Percentiles rank a stretch among this genome's conserved stretches.
phyloP scores from a whole-genome alignment of 805 yeast species.

The Candida morakotiae region DNA sequence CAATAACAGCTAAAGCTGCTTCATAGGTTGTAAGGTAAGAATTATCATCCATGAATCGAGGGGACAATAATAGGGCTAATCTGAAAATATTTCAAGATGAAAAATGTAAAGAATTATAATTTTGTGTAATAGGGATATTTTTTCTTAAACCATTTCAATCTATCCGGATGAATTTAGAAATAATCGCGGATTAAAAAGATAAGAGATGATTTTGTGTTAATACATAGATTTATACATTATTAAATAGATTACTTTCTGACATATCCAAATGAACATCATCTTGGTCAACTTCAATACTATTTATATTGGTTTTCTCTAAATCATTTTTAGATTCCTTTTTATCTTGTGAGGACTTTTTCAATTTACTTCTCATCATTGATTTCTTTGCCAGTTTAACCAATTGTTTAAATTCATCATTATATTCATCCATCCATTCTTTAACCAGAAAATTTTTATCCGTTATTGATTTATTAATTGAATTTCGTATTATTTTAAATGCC shows the following conservation, averaged over 20 bases:
- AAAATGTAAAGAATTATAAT: too few species aligned
- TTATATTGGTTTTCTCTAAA: background rate
- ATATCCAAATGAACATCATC: background rate
- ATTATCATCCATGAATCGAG: conserved; percentile 18
- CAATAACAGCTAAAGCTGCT: conserved; percentile 79
- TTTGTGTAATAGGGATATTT: too few species aligned
- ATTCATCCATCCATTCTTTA: conserved; percentile 38
- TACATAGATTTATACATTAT: background rate
- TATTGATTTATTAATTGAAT: conserved; percentile 20
- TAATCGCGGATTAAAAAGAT: background rate
- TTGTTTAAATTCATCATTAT: conserved; percentile 35
- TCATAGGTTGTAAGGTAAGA: conserved; percentile 72
- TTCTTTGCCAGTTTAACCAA: conserved; percentile 35
- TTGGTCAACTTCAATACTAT: background rate
- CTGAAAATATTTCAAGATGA: too few species aligned
- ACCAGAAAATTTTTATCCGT: conserved; percentile 46
- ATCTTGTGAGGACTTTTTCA: too few species aligned
- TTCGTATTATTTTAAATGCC: conserved; percentile 23
- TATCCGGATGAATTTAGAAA: too few species aligned
- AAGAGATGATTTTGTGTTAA: too few species aligned
- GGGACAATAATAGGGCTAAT: background rate
- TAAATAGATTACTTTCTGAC: background rate
- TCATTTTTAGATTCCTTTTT: too few species aligned
- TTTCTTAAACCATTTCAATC: too few species aligned
- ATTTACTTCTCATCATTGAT: conserved; percentile 15